Evolutionary conservation across 176 grass and related monocot species (phyloP).

Genomic region (Elymus sibiricus): DNA sequence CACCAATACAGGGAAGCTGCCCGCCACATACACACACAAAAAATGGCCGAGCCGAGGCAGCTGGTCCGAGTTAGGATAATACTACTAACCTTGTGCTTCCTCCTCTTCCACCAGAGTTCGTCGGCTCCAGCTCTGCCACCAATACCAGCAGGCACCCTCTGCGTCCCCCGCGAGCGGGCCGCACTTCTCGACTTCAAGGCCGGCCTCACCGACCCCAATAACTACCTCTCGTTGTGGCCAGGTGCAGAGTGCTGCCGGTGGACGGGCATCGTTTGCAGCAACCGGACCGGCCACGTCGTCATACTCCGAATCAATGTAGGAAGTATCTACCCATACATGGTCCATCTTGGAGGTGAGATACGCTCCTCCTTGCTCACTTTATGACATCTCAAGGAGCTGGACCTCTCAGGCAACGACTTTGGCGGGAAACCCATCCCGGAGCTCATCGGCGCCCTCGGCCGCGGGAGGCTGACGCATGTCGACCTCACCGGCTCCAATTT

Average conservation of each 20-base stretch:
- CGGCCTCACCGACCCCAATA: too few species aligned
- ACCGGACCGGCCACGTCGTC: neutral
- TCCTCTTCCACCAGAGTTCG: too few species aligned
- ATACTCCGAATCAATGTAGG: neutral
- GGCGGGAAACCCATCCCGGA: neutral
- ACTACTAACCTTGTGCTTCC: too few species aligned
- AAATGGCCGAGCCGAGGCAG: too few species aligned
- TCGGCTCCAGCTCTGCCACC: neutral
- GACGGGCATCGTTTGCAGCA: neutral
- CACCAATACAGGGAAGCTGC: too few species aligned
- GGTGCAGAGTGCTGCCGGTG: neutral
- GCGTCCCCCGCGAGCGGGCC: neutral
- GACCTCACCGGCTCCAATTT: neutral
- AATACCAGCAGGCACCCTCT: neutral
- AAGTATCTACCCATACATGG: too few species aligned
- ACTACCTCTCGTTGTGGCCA: too few species aligned
- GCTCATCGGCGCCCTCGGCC: neutral
- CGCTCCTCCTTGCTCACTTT: slow-evolving; percentile 8
- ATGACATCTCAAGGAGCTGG: slow-evolving; percentile 8
- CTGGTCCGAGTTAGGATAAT: too few species aligned
- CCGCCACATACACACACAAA: too few species aligned
- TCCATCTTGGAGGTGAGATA: slow-evolving; percentile 1
- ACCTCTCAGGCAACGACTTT: slow-evolving; percentile 14
- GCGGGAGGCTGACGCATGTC: neutral
- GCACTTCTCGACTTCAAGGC: neutral